A percentile compares a stretch with the other conserved stretches of the same genome.
Conservation (phyloP, 208 protist species). For the Herpetomonas tarakana region DNA sequence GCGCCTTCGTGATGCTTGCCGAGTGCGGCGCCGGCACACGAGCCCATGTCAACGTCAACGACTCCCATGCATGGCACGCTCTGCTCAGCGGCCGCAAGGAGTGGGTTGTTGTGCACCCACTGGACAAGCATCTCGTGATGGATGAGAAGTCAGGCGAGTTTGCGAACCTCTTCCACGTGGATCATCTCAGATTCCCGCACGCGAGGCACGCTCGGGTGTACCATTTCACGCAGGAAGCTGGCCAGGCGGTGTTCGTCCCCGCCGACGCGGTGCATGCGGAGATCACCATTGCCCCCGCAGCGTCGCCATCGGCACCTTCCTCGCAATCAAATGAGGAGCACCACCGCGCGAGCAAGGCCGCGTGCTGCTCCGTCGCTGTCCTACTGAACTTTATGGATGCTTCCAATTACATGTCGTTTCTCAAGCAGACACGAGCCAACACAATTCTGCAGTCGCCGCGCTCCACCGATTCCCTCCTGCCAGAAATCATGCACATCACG, state of each 20-base stretch:
- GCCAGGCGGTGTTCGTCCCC: slow-evolving; percentile 35
- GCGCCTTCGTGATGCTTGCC: slow-evolving; percentile 19
- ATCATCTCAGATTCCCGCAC: slow-evolving; percentile 7
- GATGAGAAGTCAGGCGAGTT: slow-evolving; percentile 13
- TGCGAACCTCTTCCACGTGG: slow-evolving; percentile 13
- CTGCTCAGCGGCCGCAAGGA: slow-evolving; percentile 32
- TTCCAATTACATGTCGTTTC: neutral
- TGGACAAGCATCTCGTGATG: slow-evolving; percentile 30
- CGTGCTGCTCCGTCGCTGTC: neutral
- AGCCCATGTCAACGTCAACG: slow-evolving; percentile 24
- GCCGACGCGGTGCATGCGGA: slow-evolving; percentile 26
- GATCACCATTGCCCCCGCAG: slow-evolving; percentile 12
- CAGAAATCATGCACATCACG: slow-evolving; percentile 20
- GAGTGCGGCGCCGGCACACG: slow-evolving; percentile 22
- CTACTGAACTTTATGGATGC: neutral
- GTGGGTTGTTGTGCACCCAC: slow-evolving; percentile 29
- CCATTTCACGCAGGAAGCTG: slow-evolving; percentile 19
- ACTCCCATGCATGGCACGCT: slow-evolving; percentile 25
- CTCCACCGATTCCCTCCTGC: slow-evolving; percentile 7
- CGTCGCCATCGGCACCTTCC: slow-evolving; percentile 8
- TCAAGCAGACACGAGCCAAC: slow-evolving; percentile 13
- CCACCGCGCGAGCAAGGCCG: neutral
- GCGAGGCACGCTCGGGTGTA: slow-evolving; percentile 23
- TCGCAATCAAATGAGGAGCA: no score
- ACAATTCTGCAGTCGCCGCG: slow-evolving; percentile 11